Evolutionary conservation across 2,329 filamentous ascomycete genomes (phyloP).

Genomic region (Chaetothyriales sp.): DNA sequence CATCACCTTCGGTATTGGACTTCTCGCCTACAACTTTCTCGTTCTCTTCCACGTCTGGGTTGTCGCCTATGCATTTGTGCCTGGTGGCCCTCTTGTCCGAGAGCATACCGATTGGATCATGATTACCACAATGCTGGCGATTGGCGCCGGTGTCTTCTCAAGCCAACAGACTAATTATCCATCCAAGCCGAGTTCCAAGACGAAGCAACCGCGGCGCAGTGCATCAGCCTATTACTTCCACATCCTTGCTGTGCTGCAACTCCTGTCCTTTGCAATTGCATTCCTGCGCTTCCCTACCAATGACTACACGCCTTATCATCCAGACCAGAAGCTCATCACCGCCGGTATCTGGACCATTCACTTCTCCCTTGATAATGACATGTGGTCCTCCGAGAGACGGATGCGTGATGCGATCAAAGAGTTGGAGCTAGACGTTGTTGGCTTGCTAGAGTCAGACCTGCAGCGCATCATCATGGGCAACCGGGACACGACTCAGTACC

Average conservation of each 20-base stretch:
- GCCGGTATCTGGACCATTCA: constrained; percentile 98
- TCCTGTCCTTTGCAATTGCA: constrained; percentile 63
- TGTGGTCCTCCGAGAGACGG: constrained; percentile 93
- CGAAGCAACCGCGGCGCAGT: constrained; percentile 28
- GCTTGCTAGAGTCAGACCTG: constrained; percentile 81
- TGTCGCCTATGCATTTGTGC: constrained; percentile 94
- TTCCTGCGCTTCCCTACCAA: constrained; percentile 87
- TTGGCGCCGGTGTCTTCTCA: constrained; percentile 74
- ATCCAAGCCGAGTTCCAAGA: constrained; percentile 25
- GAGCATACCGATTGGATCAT: constrained; percentile 96
- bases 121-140: constrained; percentile 65
- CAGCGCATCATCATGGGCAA: constrained; percentile 99
- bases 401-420: constrained; percentile 86
- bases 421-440: constrained; percentile 90
- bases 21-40: constrained; percentile 82
- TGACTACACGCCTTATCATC: constrained; percentile 80
- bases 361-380: constrained; percentile 93
- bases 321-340: constrained; percentile 72
- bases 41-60: constrained; percentile 98
- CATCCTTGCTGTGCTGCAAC: constrained; percentile 58
- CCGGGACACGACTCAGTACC: constrained; percentile 83
- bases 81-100: constrained; percentile 77
- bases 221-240: constrained; percentile 55
- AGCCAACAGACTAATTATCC: constrained; percentile 38
- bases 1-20: constrained; percentile 71